Conservation (phyloP, 129 eudicot species). For the Tagetes erecta region DNA sequence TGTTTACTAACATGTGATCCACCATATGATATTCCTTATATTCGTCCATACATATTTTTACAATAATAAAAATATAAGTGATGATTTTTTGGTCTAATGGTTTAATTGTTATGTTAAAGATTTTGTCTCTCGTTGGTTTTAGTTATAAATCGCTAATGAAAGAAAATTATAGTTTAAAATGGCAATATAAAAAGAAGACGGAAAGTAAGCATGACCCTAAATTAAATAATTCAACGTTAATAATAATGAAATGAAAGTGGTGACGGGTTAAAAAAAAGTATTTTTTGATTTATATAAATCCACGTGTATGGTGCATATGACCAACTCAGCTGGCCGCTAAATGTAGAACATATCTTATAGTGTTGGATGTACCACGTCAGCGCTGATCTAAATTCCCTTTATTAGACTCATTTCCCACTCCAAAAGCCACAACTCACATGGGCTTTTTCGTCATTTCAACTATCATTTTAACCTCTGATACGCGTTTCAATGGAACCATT, state of each 20-base stretch:
- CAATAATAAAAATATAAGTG: no score
- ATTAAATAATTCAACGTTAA: no score
- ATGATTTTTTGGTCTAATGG: no score
- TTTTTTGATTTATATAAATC: conserved; percentile 5
- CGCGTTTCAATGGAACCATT: conserved; percentile 32
- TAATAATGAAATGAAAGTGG: not conserved
- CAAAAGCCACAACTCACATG: conserved; percentile 21
- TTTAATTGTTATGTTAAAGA: no score
- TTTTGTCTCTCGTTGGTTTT: no score
- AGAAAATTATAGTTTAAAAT: no score
- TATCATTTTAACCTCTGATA: conserved; percentile 26
- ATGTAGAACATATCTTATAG: conserved; percentile 12
- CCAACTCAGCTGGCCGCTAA: conserved; percentile 27
- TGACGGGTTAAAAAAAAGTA: not conserved
- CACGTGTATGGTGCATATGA: conserved; percentile 34
- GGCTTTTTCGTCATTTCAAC: conserved; percentile 24
- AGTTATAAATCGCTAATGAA: no score
- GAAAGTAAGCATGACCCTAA: no score
- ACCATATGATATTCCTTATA: no score
- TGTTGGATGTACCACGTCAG: conserved; percentile 32
- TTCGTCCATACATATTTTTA: no score
- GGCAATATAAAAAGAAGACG: no score
- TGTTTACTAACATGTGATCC: no score
- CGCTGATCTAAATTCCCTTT: conserved; percentile 24
- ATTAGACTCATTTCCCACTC: conserved; percentile 21